These are phyloP conservation scores for Herpetomonas samuelpessoai DNA, from an alignment of 208 protist species.

Conservation along the genomic window DNA sequence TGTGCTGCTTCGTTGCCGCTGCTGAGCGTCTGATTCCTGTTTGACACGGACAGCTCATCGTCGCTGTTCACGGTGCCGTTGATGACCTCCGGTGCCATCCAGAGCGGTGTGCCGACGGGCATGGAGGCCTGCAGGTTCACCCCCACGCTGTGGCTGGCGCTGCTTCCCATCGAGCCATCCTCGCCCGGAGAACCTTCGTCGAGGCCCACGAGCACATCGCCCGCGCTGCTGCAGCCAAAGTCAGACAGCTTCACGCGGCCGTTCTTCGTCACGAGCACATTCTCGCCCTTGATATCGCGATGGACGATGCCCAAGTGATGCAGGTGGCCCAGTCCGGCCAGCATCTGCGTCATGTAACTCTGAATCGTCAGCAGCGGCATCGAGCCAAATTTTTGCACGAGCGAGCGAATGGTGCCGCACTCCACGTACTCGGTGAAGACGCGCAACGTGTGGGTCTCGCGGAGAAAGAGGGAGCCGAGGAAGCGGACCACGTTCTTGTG, in stretches of 20 bases:
- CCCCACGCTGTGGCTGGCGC: too few relatives aligned
- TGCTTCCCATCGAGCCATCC: too few relatives aligned
- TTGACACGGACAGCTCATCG: too few relatives aligned
- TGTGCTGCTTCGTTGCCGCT: background rate
- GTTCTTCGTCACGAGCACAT: constrained; percentile 76
- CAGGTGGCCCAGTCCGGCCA: constrained; percentile 64
- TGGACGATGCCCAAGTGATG: constrained; percentile 75
- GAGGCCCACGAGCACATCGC: constrained; percentile 14
- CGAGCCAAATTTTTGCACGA: constrained; percentile 60
- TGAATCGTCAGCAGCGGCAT: constrained; percentile 58
- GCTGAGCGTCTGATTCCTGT: too few relatives aligned
- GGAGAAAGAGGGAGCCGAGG: constrained; percentile 45
- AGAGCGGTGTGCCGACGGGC: constrained; percentile 63
- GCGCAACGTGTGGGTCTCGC: constrained; percentile 36
- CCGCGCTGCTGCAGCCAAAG: constrained; percentile 60
- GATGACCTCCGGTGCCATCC: constrained; percentile 82
- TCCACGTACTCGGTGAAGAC: constrained; percentile 82
- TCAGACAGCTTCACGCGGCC: constrained; percentile 71
- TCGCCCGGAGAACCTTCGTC: too few relatives aligned
- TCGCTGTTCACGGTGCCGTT: constrained; percentile 20
- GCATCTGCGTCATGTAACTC: constrained; percentile 71
- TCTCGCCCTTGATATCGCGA: constrained; percentile 79
- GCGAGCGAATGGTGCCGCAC: constrained; percentile 56
- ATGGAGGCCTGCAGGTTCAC: background rate
- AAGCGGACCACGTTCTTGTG: constrained; percentile 80